Conservation (phyloP, 192 early-diverging fungal genomes). For the Backusella mclennaniae region DNA sequence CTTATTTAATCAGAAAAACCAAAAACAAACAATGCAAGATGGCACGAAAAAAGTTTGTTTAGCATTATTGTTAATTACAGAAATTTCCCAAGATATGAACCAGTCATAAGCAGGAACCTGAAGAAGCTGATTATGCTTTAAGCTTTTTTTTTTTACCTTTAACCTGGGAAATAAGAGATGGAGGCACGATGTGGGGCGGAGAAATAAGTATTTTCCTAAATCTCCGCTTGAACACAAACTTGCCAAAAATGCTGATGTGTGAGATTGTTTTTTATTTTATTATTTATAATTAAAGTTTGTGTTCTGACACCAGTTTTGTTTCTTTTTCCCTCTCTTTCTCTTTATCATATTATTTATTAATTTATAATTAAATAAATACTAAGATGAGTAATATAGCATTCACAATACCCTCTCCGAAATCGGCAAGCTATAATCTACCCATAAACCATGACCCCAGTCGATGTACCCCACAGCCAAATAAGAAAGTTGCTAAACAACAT, state of each 20-base stretch:
- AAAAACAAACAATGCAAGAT: not conserved
- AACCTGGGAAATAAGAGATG: not conserved
- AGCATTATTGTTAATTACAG: not conserved
- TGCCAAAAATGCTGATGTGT: not conserved
- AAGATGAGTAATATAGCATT: not conserved
- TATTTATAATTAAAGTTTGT: slow-evolving; percentile 9
- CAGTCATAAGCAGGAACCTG: not conserved
- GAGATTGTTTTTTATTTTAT: not conserved
- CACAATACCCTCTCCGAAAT: not conserved
- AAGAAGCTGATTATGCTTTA: not conserved
- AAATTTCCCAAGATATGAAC: not conserved
- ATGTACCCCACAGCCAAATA: not conserved
- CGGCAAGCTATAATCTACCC: not conserved
- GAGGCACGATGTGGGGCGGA: not conserved
- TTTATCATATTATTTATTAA: not conserved
- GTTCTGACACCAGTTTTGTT: not conserved
- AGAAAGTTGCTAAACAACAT: slow-evolving; percentile 60
- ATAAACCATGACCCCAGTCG: not conserved
- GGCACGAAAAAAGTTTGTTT: not conserved
- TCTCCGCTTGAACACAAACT: not conserved
- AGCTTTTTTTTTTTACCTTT: not conserved
- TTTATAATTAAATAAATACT: not conserved
- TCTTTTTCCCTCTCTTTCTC: not conserved
- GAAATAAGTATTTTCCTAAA: not conserved
- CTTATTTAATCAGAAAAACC: not conserved